Evolutionary conservation across 192 early-diverging fungal genomes (phyloP).

Genomic region (Coemansia asiatica): DNA sequence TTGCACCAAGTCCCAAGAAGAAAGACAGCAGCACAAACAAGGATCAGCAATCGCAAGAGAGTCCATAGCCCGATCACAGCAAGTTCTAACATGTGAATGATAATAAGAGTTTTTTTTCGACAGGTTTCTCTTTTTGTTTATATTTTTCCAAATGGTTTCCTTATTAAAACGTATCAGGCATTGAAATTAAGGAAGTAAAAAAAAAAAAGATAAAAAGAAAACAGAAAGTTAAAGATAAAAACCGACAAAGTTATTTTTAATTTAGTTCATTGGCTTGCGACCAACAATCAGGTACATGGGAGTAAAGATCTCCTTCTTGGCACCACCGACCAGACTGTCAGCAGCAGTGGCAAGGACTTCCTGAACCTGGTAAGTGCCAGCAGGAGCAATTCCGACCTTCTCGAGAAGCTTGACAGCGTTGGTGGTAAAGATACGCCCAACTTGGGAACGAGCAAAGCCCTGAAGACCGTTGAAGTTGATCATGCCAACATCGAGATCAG

Average conservation of each 20-base stretch:
- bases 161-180: not conserved
- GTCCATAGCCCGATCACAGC: not conserved
- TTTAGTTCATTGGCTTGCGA: slow-evolving; percentile 62
- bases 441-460: slow-evolving; percentile 57
- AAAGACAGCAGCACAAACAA: not conserved
- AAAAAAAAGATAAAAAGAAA: not conserved
- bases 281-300: slow-evolving; percentile 92
- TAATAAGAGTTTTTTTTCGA: not conserved
- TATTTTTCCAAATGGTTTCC: too few species aligned
- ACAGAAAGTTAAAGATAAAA: not conserved
- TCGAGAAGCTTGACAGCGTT: slow-evolving; percentile 77
- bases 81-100: not conserved
- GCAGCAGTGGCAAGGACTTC: slow-evolving; percentile 77
- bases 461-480: slow-evolving; percentile 45
- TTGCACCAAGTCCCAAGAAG: slow-evolving; percentile 2
- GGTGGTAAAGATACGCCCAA: slow-evolving; percentile 74
- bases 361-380: slow-evolving; percentile 84
- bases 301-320: slow-evolving; percentile 79
- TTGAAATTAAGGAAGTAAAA: not conserved
- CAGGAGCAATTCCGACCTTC: slow-evolving; percentile 76
- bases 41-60: not conserved
- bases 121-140: not conserved
- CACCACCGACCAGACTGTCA: slow-evolving; percentile 80
- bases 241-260: slow-evolving; percentile 5
- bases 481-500: slow-evolving; percentile 62